phyloP scores from a whole-genome alignment of 1,284 basidiomycete species.

The Inonotus hispidus region DNA sequence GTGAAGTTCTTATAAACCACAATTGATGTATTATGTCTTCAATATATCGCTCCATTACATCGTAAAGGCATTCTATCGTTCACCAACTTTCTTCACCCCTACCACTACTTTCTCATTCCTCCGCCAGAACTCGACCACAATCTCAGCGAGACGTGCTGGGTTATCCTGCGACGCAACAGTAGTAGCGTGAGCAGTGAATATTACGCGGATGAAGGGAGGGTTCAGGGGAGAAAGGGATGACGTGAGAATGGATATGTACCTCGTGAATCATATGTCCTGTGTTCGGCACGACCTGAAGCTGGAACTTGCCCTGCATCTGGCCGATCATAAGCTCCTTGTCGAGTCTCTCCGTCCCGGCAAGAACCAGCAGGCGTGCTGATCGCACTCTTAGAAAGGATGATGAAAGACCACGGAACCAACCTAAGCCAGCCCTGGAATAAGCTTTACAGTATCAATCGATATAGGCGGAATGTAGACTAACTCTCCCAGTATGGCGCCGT shows the following conservation, averaged over 20 bases:
- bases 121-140: constrained; percentile 86
- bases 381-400: constrained; percentile 69
- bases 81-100: constrained; percentile 79
- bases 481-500: constrained; percentile 91
- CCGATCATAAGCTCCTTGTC: constrained; percentile 96
- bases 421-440: constrained; percentile 36
- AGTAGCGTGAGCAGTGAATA: neutral
- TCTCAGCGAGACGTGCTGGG: constrained; percentile 72
- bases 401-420: constrained; percentile 89
- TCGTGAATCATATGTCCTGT: constrained; percentile 96
- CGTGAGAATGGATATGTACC: constrained; percentile 38
- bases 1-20: no score
- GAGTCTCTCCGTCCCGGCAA: constrained; percentile 90
- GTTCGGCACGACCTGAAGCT: constrained; percentile 80
- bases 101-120: constrained; percentile 77
- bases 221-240: neutral
- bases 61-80: constrained; percentile 32
- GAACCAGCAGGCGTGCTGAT: constrained; percentile 79
- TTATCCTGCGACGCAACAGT: constrained; percentile 68
- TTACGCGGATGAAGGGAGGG: neutral
- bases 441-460: neutral
- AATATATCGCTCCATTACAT: no score
- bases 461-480: constrained; percentile 32
- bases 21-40: neutral
- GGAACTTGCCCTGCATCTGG: constrained; percentile 98